A percentile compares a stretch with the other conserved stretches of the same genome.
These are phyloP conservation scores for Coffea eugenioides DNA, from an alignment of 257 asterid species.

Conservation along the genomic window DNA sequence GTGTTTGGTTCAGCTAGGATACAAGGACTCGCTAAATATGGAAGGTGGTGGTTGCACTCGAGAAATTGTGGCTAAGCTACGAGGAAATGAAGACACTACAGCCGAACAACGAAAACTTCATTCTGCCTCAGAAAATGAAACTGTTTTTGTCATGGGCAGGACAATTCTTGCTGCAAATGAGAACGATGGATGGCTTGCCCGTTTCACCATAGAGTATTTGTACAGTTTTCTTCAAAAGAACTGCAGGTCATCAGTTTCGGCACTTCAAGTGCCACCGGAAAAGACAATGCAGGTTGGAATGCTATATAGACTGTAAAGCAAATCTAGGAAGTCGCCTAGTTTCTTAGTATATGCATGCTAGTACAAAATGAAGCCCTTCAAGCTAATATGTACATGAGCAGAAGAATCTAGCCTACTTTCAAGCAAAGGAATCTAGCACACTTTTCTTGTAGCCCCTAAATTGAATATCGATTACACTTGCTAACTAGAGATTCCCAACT, in stretches of 20 bases:
- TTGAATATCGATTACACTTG: too few species aligned
- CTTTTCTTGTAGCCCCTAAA: too few species aligned
- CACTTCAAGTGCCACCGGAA: constrained; percentile 9
- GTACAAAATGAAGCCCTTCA: too few species aligned
- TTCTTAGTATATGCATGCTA: too few species aligned
- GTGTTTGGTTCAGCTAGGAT: constrained; percentile 21
- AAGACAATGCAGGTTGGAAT: constrained; percentile 14
- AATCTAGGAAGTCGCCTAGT: too few species aligned
- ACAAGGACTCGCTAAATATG: not conserved
- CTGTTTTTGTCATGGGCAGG: constrained; percentile 7
- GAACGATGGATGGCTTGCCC: constrained; percentile 9
- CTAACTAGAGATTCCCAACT: too few species aligned
- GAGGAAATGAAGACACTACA: not conserved
- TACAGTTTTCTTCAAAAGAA: constrained; percentile 18
- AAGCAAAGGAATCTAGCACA: too few species aligned
- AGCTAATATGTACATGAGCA: too few species aligned
- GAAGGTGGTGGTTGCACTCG: not conserved
- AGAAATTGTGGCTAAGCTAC: not conserved
- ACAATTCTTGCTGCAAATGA: constrained; percentile 13
- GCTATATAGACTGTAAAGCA: constrained; percentile 10
- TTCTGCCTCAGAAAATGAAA: not conserved
- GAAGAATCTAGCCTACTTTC: too few species aligned
- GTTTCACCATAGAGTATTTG: not conserved
- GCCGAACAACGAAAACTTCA: not conserved
- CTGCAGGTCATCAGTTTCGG: not conserved